Evolutionary conservation across 1,139 yeast species (phyloP), one percentile per base, ranked within the genome.

Genomic region (Saccharomyces hybrid): DNA sequence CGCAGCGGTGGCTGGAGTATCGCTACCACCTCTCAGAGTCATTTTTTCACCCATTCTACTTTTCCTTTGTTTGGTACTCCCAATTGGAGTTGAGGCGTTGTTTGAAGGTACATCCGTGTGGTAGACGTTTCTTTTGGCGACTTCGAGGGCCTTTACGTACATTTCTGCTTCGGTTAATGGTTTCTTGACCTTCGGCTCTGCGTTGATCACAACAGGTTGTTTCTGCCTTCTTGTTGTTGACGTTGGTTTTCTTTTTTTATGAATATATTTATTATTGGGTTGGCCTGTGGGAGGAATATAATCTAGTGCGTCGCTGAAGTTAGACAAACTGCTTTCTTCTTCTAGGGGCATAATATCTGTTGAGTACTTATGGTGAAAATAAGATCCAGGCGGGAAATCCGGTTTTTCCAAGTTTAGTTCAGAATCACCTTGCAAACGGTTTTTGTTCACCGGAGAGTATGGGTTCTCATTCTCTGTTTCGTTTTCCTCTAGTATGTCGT

Each of bases 41-140:
- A 63, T 59, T 49, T 65, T 55, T 23, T 57, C 47, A 0, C 62
- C 59, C 64, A 63, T 62, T 6, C 48, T 55, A 46, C 65, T 62
- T 20, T 48, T 55, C 52, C 53, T 50, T 20, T 11, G 38, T 1
- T 25, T 27, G 26, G 14, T 16, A 2, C 48, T 8, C 9, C 42
- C 46, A 4, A 26, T 7, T 11, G 25, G n/a, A 11, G 34, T 20
- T 4, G 27, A 5, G 0, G n/a, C 7, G 11, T 20, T 29, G 11
- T 28, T 46, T 9, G 26, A 34, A 5, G 34, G 28, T 28, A 28
- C 46, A 25, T 41, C 49, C n/a, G 52, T 54, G 23, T 62, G 64
- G 51, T 64, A 67, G 7, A 68, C 72, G 51, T 67, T 69, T 41
- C 57, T 61, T 44, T 59, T 59, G 1, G 73, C 73, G n/a, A 66